Evolutionary conservation across 331 rosid species (phyloP).

Genomic region (Cydonia oblonga): DNA sequence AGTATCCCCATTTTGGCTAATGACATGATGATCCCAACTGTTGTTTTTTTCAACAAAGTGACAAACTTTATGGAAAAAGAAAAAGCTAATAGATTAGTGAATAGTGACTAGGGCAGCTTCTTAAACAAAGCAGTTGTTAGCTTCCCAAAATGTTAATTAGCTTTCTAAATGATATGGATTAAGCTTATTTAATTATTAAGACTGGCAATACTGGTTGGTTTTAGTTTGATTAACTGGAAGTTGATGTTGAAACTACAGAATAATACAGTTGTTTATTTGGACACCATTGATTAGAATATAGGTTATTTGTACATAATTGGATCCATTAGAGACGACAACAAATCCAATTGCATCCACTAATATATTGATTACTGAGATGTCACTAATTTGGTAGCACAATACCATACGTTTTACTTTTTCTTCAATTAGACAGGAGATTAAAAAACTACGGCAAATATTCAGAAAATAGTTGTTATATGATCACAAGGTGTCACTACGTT

Average conservation of each 20-base stretch:
- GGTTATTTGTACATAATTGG: neutral
- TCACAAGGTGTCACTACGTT: neutral
- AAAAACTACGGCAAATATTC: neutral
- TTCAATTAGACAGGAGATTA: neutral
- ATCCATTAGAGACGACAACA: neutral
- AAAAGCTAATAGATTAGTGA: neutral
- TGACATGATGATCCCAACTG: neutral
- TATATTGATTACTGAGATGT: neutral
- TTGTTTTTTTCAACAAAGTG: neutral
- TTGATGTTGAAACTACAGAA: neutral
- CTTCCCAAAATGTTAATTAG: neutral
- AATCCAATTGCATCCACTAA: neutral
- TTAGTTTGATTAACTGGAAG: neutral
- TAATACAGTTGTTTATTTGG: constrained; percentile 1
- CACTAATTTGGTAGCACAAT: neutral
- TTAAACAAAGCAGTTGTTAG: neutral
- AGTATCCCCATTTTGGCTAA: neutral
- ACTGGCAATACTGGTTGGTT: too few relatives aligned
- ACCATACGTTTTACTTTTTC: neutral
- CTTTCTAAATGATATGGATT: neutral
- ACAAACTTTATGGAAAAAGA: neutral
- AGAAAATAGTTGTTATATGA: neutral
- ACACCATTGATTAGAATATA: neutral
- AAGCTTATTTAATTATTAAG: neutral
- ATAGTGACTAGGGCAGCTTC: neutral